phyloP scores from a whole-genome alignment of 2,329 filamentous ascomycete species.

The Chaetomium olivaceum region DNA sequence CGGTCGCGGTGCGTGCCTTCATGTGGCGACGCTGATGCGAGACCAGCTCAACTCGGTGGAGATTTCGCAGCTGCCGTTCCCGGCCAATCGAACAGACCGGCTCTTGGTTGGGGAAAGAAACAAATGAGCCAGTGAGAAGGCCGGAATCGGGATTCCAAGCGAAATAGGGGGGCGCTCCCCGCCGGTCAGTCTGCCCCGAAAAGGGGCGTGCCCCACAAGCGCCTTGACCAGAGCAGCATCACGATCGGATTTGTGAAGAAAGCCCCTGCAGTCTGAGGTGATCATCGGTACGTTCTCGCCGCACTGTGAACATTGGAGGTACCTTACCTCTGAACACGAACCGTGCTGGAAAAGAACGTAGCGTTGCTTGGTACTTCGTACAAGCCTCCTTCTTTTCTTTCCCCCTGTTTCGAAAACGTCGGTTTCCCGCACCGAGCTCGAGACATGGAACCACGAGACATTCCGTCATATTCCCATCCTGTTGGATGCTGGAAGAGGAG shows the following conservation, averaged over 20 bases:
- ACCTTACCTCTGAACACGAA: background rate
- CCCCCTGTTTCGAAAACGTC: background rate
- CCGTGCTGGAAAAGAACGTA: background rate
- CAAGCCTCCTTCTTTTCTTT: background rate
- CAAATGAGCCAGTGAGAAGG: slow-evolving; percentile 12
- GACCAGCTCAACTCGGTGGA: slow-evolving; percentile 12
- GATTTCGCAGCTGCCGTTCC: slow-evolving; percentile 18
- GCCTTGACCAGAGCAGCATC: background rate
- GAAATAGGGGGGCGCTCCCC: slow-evolving; percentile 21
- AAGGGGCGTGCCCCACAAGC: slow-evolving; percentile 12
- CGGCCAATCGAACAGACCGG: slow-evolving; percentile 22
- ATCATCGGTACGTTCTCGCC: background rate
- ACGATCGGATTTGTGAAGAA: background rate
- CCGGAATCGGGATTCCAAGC: slow-evolving; percentile 16
- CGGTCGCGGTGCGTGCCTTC: slow-evolving; percentile 8
- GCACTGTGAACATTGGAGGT: slow-evolving; percentile 14
- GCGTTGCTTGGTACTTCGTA: background rate
- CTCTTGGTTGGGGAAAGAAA: slow-evolving; percentile 1
- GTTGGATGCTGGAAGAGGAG: background rate
- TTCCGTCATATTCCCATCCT: slow-evolving; percentile 1
- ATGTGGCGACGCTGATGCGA: slow-evolving; percentile 23
- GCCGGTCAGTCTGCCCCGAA: slow-evolving; percentile 8
- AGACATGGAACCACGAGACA: background rate
- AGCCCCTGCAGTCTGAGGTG: background rate
- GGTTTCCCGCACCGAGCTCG: background rate